A percentile compares a stretch with the other conserved stretches of the same genome.
phyloP scores from a whole-genome alignment of 2,329 filamentous ascomycete genomes.

The Neoscytalidium dimidiatum region DNA sequence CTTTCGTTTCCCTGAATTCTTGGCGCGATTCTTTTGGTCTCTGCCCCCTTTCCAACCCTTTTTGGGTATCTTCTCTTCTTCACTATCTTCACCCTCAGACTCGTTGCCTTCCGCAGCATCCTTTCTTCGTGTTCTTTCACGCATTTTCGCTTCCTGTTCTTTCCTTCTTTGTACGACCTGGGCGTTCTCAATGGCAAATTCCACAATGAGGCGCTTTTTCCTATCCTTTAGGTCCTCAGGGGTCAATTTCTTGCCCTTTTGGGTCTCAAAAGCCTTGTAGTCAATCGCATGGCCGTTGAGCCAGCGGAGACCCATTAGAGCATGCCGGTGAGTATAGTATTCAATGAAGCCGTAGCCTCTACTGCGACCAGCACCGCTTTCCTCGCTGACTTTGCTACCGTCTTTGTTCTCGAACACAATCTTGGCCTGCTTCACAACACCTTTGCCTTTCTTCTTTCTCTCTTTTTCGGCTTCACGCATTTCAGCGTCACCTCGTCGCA shows the following conservation, averaged over 20 bases:
- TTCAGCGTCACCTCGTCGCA: constrained; percentile 74
- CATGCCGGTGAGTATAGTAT: constrained; percentile 90
- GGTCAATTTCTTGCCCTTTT: constrained; percentile 40
- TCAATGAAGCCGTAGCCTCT: constrained; percentile 97
- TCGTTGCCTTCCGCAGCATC: constrained; percentile 43
- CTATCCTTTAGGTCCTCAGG: constrained; percentile 63
- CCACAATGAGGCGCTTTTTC: constrained; percentile 87
- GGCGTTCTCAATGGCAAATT: constrained; percentile 97
- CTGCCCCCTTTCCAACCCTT: constrained; percentile 15
- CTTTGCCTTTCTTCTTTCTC: constrained; percentile 80
- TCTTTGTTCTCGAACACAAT: constrained; percentile 88
- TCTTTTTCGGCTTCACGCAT: constrained; percentile 79
- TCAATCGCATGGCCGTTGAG: constrained; percentile 75
- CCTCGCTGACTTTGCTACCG: constrained; percentile 80
- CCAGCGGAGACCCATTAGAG: constrained; percentile 92
- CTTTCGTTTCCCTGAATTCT: constrained; percentile 2
- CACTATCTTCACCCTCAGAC: constrained; percentile 36
- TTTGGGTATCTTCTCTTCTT: constrained; percentile 41
- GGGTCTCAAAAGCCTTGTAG: constrained; percentile 51
- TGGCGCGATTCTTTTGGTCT: not conserved
- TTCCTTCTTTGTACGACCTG: constrained; percentile 85
- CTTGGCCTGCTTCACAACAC: constrained; percentile 89
- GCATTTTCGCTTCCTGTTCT: constrained; percentile 61
- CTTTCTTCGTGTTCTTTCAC: constrained; percentile 45
- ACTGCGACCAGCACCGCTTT: constrained; percentile 75